Conservation (phyloP, 441 rosid species). For the Macaranga tanarius region DNA sequence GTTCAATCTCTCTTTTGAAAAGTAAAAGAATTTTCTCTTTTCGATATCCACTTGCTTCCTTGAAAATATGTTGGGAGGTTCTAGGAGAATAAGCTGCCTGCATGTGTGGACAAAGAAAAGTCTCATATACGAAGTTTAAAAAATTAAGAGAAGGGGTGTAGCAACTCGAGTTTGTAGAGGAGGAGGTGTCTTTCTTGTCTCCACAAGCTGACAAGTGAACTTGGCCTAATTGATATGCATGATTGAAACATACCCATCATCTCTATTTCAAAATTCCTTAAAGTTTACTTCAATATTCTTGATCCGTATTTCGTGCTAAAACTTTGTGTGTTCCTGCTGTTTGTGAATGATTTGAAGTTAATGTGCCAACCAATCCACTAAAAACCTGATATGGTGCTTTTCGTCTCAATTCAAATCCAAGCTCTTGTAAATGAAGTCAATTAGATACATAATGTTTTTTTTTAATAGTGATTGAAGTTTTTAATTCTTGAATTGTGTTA, state of each 20-base stretch:
- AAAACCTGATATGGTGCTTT: not conserved
- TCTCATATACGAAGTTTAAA: not conserved
- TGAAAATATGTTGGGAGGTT: slow-evolving; percentile 17
- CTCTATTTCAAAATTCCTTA: slow-evolving; percentile 20
- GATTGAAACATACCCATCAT: slow-evolving; percentile 43
- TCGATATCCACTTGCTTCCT: slow-evolving; percentile 19
- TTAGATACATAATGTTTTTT: not conserved
- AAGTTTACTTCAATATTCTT: slow-evolving; percentile 27
- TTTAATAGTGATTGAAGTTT: not conserved
- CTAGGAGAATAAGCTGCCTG: slow-evolving; percentile 18
- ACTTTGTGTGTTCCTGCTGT: not conserved
- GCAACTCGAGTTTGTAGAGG: slow-evolving; percentile 29
- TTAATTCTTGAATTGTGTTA: not conserved
- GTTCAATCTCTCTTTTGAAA: slow-evolving; percentile 28
- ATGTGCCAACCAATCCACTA: slow-evolving; percentile 11
- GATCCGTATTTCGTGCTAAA: slow-evolving; percentile 28
- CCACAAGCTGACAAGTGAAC: slow-evolving; percentile 47
- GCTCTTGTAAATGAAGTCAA: not conserved
- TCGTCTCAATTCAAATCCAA: slow-evolving; percentile 9
- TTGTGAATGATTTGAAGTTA: not conserved
- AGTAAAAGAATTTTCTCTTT: slow-evolving; percentile 12
- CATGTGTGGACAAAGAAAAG: slow-evolving; percentile 29
- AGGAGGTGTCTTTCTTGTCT: slow-evolving; percentile 43
- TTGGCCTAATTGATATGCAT: slow-evolving; percentile 40
- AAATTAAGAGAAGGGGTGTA: slow-evolving; percentile 7